phyloP scores from a whole-genome alignment of 2,329 filamentous ascomycete species.

The Sporothrix brasiliensis region DNA sequence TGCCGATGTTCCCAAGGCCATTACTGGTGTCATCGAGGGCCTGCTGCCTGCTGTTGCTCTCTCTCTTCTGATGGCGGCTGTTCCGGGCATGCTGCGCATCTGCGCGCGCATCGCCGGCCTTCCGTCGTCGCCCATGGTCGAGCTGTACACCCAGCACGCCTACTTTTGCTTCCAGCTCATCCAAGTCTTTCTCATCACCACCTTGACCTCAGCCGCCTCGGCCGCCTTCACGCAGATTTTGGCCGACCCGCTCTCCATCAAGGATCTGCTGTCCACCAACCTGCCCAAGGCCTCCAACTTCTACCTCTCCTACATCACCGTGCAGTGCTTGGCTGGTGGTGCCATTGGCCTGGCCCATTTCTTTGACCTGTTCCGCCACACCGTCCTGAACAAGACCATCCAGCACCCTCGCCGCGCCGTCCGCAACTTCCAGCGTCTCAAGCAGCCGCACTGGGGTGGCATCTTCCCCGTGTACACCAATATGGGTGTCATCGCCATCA shows the following conservation, averaged over 20 bases:
- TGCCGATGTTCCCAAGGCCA: slow-evolving; percentile 63
- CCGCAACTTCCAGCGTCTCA: slow-evolving; percentile 69
- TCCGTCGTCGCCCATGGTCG: slow-evolving; percentile 70
- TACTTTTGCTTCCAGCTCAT: slow-evolving; percentile 82
- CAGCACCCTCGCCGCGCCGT: slow-evolving; percentile 83
- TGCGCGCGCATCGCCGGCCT: slow-evolving; percentile 72
- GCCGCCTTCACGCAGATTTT: slow-evolving; percentile 61
- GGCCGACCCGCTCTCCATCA: slow-evolving; percentile 59
- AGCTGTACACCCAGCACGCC: slow-evolving; percentile 75
- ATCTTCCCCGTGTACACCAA: slow-evolving; percentile 75
- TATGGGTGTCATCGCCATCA: slow-evolving; percentile 72
- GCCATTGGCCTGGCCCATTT: slow-evolving; percentile 72
- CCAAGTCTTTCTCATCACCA: slow-evolving; percentile 83
- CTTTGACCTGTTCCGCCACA: slow-evolving; percentile 55
- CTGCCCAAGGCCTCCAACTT: slow-evolving; percentile 76
- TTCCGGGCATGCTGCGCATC: slow-evolving; percentile 75
- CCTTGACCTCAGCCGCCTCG: slow-evolving; percentile 72
- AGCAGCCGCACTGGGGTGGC: slow-evolving; percentile 74
- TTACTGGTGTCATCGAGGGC: slow-evolving; percentile 80
- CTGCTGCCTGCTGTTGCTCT: slow-evolving; percentile 79
- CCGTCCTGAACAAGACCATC: slow-evolving; percentile 68
- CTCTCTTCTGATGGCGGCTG: slow-evolving; percentile 77
- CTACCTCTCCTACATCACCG: slow-evolving; percentile 81
- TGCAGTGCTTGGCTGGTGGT: slow-evolving; percentile 81
- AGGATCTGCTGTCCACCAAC: slow-evolving; percentile 62